Evolutionary conservation across 23 red algal species (phyloP), one percentile per base, ranked within the genome.

Genomic region (Gracilariopsis chorda): DNA sequence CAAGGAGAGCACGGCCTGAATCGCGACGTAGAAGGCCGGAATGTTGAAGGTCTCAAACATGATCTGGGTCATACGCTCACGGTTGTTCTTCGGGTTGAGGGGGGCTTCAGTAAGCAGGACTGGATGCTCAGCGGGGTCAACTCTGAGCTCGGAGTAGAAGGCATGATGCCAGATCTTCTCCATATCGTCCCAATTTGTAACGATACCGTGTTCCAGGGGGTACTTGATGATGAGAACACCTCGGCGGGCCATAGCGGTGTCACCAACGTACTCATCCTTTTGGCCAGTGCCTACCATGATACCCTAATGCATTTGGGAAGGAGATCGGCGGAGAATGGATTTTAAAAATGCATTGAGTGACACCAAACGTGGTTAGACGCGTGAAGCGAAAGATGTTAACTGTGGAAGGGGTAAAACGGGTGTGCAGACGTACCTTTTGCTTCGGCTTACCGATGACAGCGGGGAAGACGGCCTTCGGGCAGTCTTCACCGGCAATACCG

Each of bases 141-240:
- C 92, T 24, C 97, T 90, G 48, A 99, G 91, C 88, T 99, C 97
- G 45, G 90, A 94, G 89, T 95, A 99, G 70, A 96, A 99, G 42
- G 97, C 93, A 79, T 99, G 97, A 77, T 94, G 80, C 97, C 97
- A 99, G 58, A 99, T 96, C 93, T 99, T 99, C 74, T 99, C 97
- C 97, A 99, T 99, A 61, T 99, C 97, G 23, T 96, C 97, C 97
- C 97, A 99, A 84, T 99, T 99, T 36, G 97, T 99, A 33, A 99
- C 97, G 73, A 99, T 96, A 46, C 97, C 97, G 87, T 99, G 97
- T 78, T 99, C 97, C 77, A 99, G 85, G 34, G 97, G 97, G 73
- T 99, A 99, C 76, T 99, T 99, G 79, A 99, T 92, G 41, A 94
- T 86, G 3, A 99, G 83, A 23, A 99, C 93, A 90, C 97, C 97